These are phyloP conservation scores for Lipomyces chichibuensis DNA, from an alignment of 805 yeast species.

Conservation along the genomic window DNA sequence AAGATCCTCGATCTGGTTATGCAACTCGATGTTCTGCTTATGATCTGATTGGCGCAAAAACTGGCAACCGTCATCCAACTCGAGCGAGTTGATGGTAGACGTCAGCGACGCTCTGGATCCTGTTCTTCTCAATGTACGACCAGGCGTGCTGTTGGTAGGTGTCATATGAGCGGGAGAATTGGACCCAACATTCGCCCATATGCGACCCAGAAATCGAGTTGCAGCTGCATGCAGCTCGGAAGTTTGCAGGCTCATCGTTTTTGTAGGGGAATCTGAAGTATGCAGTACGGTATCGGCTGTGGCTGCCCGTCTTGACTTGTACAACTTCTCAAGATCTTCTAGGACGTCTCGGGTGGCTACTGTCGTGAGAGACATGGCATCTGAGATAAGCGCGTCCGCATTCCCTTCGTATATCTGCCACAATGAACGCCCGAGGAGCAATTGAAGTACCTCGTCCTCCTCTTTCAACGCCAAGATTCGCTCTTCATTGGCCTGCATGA, in stretches of 20 bases:
- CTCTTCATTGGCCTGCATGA: constrained; percentile 54
- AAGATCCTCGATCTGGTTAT: constrained; percentile 35
- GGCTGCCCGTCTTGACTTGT: constrained; percentile 8
- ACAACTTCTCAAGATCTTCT: constrained; percentile 26
- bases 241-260: constrained; percentile 10
- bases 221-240: constrained; percentile 34
- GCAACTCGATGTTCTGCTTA: constrained; percentile 21
- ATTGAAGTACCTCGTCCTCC: constrained; percentile 50
- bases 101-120: constrained; percentile 18
- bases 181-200: constrained; percentile 22
- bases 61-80: constrained; percentile 14
- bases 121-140: constrained; percentile 11
- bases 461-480: constrained; percentile 45
- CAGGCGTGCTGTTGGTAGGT: constrained; percentile 1
- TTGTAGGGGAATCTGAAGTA: constrained; percentile 11
- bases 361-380: constrained; percentile 35
- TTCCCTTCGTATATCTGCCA: constrained; percentile 51
- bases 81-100: constrained; percentile 15
- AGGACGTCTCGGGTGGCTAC: constrained; percentile 33
- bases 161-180: constrained; percentile 1
- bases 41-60: background rate
- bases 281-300: background rate
- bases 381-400: constrained; percentile 46
- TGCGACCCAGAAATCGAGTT: constrained; percentile 30
- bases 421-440: constrained; percentile 47